phyloP scores from a whole-genome alignment of 225 moss, liverwort and hornwort species.

The Bryoerythrophyllum caledonicum region DNA sequence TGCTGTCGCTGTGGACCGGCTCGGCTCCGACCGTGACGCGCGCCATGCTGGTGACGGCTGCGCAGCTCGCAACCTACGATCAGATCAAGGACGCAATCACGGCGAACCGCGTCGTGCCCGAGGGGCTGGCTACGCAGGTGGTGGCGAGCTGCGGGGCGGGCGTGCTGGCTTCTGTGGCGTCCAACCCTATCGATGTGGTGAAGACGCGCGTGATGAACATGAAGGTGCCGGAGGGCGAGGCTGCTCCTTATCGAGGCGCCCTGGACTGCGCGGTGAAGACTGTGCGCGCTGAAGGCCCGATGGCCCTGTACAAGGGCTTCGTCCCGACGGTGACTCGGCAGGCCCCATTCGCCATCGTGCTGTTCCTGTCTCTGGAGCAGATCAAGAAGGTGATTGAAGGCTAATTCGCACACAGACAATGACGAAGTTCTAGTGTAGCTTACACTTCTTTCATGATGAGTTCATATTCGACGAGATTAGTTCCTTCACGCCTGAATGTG shows the following conservation, averaged over 20 bases:
- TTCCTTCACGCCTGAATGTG: background rate
- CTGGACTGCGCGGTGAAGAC: constrained; percentile 84
- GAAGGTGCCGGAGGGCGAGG: constrained; percentile 52
- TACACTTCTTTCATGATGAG: rapidly evolving
- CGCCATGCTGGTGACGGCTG: constrained; percentile 87
- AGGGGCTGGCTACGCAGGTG: constrained; percentile 68
- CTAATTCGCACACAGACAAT: constrained; percentile 23
- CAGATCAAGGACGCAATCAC: constrained; percentile 71
- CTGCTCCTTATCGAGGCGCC: constrained; percentile 63
- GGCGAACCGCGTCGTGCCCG: constrained; percentile 32
- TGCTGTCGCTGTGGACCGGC: constrained; percentile 73
- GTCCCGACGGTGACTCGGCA: constrained; percentile 80
- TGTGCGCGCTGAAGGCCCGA: constrained; percentile 65
- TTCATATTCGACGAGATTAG: background rate
- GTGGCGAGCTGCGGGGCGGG: constrained; percentile 73
- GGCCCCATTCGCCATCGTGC: constrained; percentile 71
- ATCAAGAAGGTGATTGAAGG: constrained; percentile 57
- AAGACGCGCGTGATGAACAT: constrained; percentile 92
- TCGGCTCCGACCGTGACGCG: constrained; percentile 73
- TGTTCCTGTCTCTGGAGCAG: constrained; percentile 83
- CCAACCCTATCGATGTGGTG: constrained; percentile 83
- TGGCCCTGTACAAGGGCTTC: constrained; percentile 89
- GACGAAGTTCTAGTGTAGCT: background rate
- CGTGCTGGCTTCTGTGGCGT: constrained; percentile 70
- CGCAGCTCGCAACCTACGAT: constrained; percentile 82